Evolutionary conservation across 495 filamentous ascomycete genomes (phyloP).

Genomic region (Neurospora intermedia): DNA sequence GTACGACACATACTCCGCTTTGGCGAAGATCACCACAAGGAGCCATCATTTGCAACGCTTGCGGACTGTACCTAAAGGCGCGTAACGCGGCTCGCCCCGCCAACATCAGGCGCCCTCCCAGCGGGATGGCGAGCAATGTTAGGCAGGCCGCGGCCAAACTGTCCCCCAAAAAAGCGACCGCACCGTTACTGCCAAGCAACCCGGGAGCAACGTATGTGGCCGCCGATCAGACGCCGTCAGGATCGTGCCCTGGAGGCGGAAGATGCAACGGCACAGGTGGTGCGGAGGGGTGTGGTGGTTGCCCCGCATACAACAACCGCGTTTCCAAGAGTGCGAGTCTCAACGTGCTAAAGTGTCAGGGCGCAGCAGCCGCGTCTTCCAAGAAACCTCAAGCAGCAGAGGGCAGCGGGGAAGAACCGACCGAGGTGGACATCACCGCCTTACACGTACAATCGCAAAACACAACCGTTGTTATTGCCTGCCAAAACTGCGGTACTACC

Average conservation of each 20-base stretch:
- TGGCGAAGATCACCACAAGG: conserved; percentile 92
- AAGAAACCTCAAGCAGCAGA: conserved; percentile 14
- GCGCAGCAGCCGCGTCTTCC: conserved; percentile 12
- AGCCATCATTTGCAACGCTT: conserved; percentile 95
- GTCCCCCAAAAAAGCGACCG: conserved; percentile 23
- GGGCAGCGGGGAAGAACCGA: conserved; percentile 23
- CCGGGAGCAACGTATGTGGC: conserved; percentile 66
- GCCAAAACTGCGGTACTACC: conserved; percentile 95
- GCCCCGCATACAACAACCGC: conserved; percentile 94
- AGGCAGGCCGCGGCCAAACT: conserved; percentile 26
- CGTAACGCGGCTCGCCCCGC: conserved; percentile 82
- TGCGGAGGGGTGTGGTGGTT: conserved; percentile 90
- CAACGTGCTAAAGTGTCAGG: conserved; percentile 40
- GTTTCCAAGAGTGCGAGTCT: conserved; percentile 78
- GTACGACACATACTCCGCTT: conserved; percentile 83
- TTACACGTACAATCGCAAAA: conserved; percentile 36
- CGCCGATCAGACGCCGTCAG: conserved; percentile 57
- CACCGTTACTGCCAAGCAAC: conserved; percentile 24
- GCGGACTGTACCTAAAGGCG: conserved; percentile 88
- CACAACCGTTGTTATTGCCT: conserved; percentile 75
- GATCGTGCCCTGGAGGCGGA: conserved; percentile 92
- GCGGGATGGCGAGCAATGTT: conserved; percentile 27
- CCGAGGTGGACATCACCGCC: conserved; percentile 37
- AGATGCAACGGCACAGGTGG: conserved; percentile 95
- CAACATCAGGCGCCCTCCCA: conserved; percentile 64